Percentiles rank a stretch among this genome's conserved stretches.
Evolutionary conservation across 228 moss, liverwort and hornwort species (phyloP).

Genomic region (Sphagnum magellanicum): DNA sequence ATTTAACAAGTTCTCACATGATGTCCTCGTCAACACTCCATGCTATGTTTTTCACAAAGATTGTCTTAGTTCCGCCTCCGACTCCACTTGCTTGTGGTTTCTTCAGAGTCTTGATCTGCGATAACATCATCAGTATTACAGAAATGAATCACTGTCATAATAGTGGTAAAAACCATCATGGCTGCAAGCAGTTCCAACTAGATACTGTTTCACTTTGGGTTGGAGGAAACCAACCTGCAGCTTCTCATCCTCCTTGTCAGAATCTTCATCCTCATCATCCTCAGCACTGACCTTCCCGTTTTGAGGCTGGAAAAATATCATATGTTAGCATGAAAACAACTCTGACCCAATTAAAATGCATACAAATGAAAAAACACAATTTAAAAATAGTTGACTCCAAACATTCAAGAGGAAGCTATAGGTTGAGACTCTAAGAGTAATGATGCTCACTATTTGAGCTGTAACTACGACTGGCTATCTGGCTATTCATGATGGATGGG

Average conservation of each 20-base stretch:
- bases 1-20: slow-evolving; percentile 37
- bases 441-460: no score
- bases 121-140: background rate
- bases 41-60: slow-evolving; percentile 82
- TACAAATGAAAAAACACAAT: background rate
- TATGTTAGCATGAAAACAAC: background rate
- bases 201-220: background rate
- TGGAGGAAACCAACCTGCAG: background rate
- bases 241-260: slow-evolving; percentile 32
- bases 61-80: slow-evolving; percentile 62
- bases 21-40: slow-evolving; percentile 51
- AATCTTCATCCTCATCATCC: slow-evolving; percentile 44
- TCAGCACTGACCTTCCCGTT: slow-evolving; percentile 12
- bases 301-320: background rate
- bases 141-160: background rate
- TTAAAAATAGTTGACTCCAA: background rate
- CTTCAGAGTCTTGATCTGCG: slow-evolving; percentile 52
- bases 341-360: background rate
- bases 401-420: background rate
- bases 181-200: background rate
- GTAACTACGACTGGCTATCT: background rate
- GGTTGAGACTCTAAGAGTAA: background rate
- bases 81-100: slow-evolving; percentile 7
- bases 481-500: background rate
- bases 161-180: background rate